phyloP scores from a whole-genome alignment of 768 basidiomycete genomes.

The Podaxis sp. region DNA sequence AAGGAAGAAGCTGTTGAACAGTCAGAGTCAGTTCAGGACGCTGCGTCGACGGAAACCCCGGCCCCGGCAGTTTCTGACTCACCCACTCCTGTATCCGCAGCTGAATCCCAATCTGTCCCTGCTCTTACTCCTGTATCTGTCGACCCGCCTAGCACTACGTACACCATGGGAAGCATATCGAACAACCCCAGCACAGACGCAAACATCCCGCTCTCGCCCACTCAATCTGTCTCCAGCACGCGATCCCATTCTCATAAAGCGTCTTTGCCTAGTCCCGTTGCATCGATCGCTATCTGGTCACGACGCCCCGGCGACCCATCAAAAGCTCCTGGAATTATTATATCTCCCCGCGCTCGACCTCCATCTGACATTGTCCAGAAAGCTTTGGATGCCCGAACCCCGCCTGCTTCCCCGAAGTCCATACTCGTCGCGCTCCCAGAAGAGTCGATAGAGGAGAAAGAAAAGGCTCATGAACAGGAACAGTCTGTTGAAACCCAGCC shows the following conservation, averaged over 20 bases:
- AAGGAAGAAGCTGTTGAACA: background rate
- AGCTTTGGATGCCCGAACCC: constrained; percentile 55
- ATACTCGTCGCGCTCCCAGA: constrained; percentile 14
- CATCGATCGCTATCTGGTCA: constrained; percentile 68
- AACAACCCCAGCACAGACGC: constrained; percentile 1
- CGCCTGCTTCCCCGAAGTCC: constrained; percentile 41
- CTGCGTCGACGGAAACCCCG: background rate
- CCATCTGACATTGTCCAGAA: constrained; percentile 56
- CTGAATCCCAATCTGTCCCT: background rate
- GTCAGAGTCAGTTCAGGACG: background rate
- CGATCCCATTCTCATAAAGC: constrained; percentile 16
- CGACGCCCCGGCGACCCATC: constrained; percentile 66
- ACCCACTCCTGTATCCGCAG: background rate
- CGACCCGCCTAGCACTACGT: constrained; percentile 22
- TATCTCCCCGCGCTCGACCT: constrained; percentile 63
- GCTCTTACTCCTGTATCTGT: constrained; percentile 1
- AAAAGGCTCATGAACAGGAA: constrained; percentile 5
- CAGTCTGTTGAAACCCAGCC: background rate
- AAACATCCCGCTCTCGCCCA: constrained; percentile 1
- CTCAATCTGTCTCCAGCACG: constrained; percentile 17
- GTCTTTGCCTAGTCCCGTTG: constrained; percentile 19
- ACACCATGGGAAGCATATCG: constrained; percentile 27
- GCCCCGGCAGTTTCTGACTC: background rate
- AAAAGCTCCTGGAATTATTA: constrained; percentile 68
- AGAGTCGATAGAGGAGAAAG: background rate